Evolutionary conservation across 768 basidiomycete genomes (phyloP).

Genomic region (Leccinum boreale): DNA sequence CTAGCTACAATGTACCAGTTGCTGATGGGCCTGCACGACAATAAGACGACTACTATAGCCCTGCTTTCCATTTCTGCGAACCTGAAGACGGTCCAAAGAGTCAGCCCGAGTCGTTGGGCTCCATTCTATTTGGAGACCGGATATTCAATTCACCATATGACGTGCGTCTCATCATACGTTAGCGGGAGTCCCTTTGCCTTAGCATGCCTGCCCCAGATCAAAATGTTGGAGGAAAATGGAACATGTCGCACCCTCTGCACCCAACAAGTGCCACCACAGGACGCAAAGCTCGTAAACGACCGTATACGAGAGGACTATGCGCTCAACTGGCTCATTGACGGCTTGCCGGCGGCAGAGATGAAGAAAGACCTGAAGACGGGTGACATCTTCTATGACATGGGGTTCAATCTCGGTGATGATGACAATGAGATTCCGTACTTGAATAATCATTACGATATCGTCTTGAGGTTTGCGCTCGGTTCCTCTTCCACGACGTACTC

Average conservation of each 20-base stretch:
- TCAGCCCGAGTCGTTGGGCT: conserved; percentile 84
- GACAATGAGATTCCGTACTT: conserved; percentile 66
- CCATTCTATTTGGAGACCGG: conserved; percentile 94
- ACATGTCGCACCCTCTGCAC: conserved; percentile 78
- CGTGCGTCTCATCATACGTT: conserved; percentile 41
- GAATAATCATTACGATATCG: conserved; percentile 92
- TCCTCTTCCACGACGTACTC: neutral
- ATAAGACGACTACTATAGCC: conserved; percentile 91
- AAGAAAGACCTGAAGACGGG: conserved; percentile 73
- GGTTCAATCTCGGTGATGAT: conserved; percentile 86
- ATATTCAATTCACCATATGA: conserved; percentile 90
- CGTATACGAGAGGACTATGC: conserved; percentile 91
- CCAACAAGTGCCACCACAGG: conserved; percentile 56
- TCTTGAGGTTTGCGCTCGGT: conserved; percentile 52
- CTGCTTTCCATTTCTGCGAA: conserved; percentile 79
- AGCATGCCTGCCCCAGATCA: conserved; percentile 48
- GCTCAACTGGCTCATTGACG: conserved; percentile 93
- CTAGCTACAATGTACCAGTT: neutral
- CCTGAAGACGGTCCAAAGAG: conserved; percentile 70
- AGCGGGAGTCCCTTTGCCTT: neutral
- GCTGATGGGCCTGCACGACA: conserved; percentile 4
- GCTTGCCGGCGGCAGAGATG: conserved; percentile 92
- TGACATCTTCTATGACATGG: conserved; percentile 90
- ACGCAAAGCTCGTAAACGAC: conserved; percentile 87
- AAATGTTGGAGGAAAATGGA: conserved; percentile 73